Base-by-base conservation (phyloP, 352 stramenopile species). In the Pythium oligandrum region DNA sequence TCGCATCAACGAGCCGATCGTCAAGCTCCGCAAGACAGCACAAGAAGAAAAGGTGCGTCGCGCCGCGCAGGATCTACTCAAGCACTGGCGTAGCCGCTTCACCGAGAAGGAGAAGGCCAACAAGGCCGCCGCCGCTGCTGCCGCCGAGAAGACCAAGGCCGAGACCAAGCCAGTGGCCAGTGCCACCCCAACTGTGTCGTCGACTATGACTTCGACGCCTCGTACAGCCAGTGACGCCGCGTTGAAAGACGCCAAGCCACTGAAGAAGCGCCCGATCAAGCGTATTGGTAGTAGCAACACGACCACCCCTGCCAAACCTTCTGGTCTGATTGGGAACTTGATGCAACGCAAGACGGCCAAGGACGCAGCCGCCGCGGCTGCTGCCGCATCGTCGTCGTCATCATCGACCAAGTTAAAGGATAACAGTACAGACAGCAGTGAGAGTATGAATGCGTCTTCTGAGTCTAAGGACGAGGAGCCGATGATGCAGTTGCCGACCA, bases 1-100 rank as follows among this genome's bases (percentile, higher is more conserved):
- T 57, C 71, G 71, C 50, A 94, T 94, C 61, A 94, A 94, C 73
- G 81, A 94, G 61, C 83, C 83, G 42, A 91, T 94, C 67, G 83
- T 94, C 51, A 81, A 90, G 67, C 71, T 94, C 39, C 77, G 79
- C 60, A 94, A 94, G 52, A 81, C 68, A 36, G 78, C 81, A 44
- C 69, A 74, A 30, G 78, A 92, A 62, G 83, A 94, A 49, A 78
- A 82, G 17, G 81, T 94, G 40, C 86, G 86, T 48, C 79, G 80
- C 10, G 70, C 79, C 6, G 83, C 83, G 4, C 83, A 94, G 53
- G 81, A 94, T 45, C 63, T 94, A 44, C 79, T 94, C 42, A 94
- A 94, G 61, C 82, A 81, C 69, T 94, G 83, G 83, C 71, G 82
- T 53, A 71, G 64, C 57, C 84, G 82, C 54, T 94, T 92, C 45